These are phyloP conservation scores for Mytilinidion resinicola DNA, from an alignment of 495 filamentous ascomycete species.

Conservation along the genomic window DNA sequence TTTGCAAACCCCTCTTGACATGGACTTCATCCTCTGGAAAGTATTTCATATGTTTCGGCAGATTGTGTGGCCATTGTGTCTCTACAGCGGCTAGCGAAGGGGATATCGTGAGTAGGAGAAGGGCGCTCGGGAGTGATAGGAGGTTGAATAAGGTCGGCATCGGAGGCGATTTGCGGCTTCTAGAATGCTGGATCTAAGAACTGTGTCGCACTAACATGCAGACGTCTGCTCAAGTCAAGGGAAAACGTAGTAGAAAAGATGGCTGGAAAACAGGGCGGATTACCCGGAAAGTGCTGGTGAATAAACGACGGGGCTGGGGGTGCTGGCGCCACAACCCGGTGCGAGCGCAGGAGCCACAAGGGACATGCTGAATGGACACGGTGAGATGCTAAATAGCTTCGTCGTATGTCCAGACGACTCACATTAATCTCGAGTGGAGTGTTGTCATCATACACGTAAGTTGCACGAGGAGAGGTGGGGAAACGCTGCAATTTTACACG, in stretches of 20 bases:
- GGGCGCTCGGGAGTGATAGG: constrained; percentile 44
- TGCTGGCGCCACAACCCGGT: constrained; percentile 1
- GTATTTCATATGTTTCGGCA: constrained; percentile 42
- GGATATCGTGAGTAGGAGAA: constrained; percentile 39
- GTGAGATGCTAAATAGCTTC: background rate
- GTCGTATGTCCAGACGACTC: no score
- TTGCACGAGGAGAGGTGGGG: no score
- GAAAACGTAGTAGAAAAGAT: background rate
- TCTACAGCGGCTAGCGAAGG: constrained; percentile 16
- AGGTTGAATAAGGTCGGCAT: constrained; percentile 24
- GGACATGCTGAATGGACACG: background rate
- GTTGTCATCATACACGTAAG: no score
- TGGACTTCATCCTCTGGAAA: constrained; percentile 36
- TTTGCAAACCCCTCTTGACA: constrained; percentile 31
- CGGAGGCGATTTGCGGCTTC: background rate
- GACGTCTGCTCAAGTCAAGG: background rate
- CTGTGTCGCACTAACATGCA: background rate
- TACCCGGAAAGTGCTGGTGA: background rate
- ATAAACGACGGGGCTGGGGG: constrained; percentile 1
- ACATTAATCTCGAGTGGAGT: no score
- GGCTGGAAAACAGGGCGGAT: background rate
- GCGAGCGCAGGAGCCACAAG: background rate
- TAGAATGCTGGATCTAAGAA: background rate
- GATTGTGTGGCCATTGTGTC: constrained; percentile 37
- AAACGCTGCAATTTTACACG: no score